Evolutionary conservation across 192 early-diverging fungal genomes (phyloP).

Genomic region (Lobosporangium transversale): DNA sequence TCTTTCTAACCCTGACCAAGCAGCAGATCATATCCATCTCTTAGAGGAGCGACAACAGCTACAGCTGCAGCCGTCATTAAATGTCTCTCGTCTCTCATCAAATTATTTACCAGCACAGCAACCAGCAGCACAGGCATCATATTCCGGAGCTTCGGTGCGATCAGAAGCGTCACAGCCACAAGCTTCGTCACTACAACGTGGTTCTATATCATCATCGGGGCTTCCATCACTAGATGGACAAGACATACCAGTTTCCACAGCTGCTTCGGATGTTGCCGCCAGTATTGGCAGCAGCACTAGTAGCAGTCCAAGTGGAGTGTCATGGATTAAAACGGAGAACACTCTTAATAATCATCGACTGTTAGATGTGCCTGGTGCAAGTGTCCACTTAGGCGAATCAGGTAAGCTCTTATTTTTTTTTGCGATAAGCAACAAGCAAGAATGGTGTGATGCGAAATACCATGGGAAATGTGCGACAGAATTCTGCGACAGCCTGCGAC

Average conservation of each 20-base stretch:
- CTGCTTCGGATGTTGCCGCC: too few relatives aligned
- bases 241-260: too few relatives aligned
- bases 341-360: constrained; percentile 11
- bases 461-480: too few relatives aligned
- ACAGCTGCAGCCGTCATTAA: too few relatives aligned
- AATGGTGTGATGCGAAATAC: too few relatives aligned
- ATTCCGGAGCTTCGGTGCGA: background rate
- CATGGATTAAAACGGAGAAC: constrained; percentile 14
- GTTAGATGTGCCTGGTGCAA: constrained; percentile 3
- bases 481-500: constrained; percentile 6
- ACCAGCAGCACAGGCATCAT: background rate
- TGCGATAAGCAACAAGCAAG: too few relatives aligned
- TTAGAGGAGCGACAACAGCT: constrained; percentile 4
- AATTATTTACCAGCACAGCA: constrained; percentile 13
- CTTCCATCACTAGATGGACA: too few relatives aligned
- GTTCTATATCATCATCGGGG: too few relatives aligned
- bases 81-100: too few relatives aligned
- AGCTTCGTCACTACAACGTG: background rate
- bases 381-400: background rate
- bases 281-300: too few relatives aligned
- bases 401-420: background rate
- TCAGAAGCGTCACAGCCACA: constrained; percentile 14
- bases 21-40: background rate
- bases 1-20: background rate
- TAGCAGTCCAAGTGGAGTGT: background rate